phyloP scores from a whole-genome alignment of 75 land plant species.

The Isoetes taiwanensis region DNA sequence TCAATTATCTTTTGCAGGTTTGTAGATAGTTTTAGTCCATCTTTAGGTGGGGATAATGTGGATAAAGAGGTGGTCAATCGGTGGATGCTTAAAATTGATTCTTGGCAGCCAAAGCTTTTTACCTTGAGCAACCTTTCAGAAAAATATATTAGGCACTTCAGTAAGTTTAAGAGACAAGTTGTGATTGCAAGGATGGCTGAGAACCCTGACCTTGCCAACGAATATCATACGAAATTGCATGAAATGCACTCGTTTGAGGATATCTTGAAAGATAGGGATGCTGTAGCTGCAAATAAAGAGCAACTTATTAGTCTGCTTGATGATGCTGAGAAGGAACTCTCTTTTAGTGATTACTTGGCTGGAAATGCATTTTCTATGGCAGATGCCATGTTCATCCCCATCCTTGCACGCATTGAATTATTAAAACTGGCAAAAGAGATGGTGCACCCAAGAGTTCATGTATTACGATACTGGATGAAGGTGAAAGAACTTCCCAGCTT shows the following conservation, averaged over 20 bases:
- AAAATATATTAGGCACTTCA: conserved; percentile 38
- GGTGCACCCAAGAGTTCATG: conserved; percentile 35
- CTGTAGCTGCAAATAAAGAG: conserved; percentile 37
- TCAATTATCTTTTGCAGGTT: conserved; percentile 38
- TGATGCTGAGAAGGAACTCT: conserved; percentile 53
- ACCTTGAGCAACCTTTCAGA: conserved; percentile 58
- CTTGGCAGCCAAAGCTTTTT: conserved; percentile 71
- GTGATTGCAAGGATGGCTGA: conserved; percentile 82
- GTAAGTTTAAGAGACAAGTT: conserved; percentile 67
- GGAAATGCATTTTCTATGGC: conserved; percentile 74
- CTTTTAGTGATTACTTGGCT: conserved; percentile 37
- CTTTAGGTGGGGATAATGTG: conserved; percentile 27
- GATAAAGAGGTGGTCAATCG: conserved; percentile 24
- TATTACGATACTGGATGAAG: conserved; percentile 51
- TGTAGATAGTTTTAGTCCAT: conserved; percentile 47
- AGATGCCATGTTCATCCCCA: conserved; percentile 67
- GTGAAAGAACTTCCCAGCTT: conserved; percentile 60
- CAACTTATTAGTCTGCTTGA: conserved; percentile 53
- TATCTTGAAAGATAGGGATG: conserved; percentile 42
- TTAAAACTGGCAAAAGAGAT: conserved; percentile 47
- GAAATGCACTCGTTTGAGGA: conserved; percentile 72
- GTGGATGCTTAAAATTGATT: conserved; percentile 79
- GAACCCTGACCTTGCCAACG: conserved; percentile 57
- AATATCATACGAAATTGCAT: conserved; percentile 58
- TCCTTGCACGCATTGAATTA: conserved; percentile 50